phyloP scores from a whole-genome alignment of 192 early-diverging fungal species.

The Oehlia diaphana region DNA sequence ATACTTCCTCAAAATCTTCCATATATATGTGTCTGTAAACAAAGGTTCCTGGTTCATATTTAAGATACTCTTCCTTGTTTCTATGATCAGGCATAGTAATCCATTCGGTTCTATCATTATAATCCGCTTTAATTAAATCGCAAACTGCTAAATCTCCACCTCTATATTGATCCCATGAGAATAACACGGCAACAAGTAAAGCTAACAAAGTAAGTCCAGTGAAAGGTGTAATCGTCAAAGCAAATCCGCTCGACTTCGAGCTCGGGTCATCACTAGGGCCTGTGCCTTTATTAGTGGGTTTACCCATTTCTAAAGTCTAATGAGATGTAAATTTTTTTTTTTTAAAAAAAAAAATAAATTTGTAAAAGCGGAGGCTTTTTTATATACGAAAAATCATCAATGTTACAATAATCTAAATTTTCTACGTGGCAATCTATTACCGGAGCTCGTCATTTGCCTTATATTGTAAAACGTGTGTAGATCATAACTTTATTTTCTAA shows the following conservation, averaged over 20 bases:
- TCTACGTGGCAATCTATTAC: background rate
- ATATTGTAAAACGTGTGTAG: background rate
- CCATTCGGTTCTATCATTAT: background rate
- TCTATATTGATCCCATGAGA: background rate
- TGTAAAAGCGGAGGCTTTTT: background rate
- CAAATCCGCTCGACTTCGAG: background rate
- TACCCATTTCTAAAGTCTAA: background rate
- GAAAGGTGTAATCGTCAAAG: background rate
- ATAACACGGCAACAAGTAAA: background rate
- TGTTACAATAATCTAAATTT: background rate
- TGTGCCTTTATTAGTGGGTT: background rate
- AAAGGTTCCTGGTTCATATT: conserved; percentile 20
- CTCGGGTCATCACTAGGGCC: no score
- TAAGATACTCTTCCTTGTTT: background rate
- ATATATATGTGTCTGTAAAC: conserved; percentile 26
- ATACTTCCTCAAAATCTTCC: conserved; percentile 24
- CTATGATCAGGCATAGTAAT: background rate
- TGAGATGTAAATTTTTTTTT: background rate
- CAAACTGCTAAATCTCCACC: background rate
- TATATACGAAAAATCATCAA: background rate
- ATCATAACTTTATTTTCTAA: background rate
- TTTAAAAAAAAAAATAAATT: background rate
- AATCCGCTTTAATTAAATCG: background rate
- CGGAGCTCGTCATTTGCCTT: background rate
- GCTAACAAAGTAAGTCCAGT: background rate